Evolutionary conservation across 176 grass and related monocot species (phyloP), one percentile per base, ranked within the genome.

Genomic region (Hsuehochloa calcarea): DNA sequence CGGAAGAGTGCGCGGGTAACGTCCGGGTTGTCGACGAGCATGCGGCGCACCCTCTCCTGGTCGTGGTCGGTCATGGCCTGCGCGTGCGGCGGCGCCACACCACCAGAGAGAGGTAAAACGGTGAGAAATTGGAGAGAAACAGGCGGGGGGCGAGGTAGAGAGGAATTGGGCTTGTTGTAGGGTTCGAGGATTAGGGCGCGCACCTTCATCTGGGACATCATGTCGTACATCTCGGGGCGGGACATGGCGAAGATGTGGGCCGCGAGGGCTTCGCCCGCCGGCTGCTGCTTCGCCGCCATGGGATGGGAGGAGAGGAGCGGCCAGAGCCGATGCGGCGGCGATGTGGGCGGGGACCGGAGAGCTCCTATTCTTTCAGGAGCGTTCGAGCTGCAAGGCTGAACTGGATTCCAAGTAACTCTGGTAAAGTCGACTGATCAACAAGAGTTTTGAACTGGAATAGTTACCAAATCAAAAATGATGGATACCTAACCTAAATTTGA

Each of bases 161-260:
- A 68, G 56, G 79, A 38, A 82, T 45, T 63, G 72, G 8, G 59
- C 10, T 15, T 10, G 59, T 15, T 10, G 59, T 84, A 80, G 89
- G 89, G 74, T 83, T 87, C 58, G 58, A 65, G 65, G 63, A 78
- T 75, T 68, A 23, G 35, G 34, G 25, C 23, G 43, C 59, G 67
- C 60, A 94, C 96, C 92, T 99, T 99, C 80, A 96, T 87, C 82
- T 99, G 87, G 81, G 89, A 88, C 90, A 99, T 96, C 37, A 99
- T 81, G 72, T 99, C 96, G 88, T 91, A 92, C 63, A 99, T 90
- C 84, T 94, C 91, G 34, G 91, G 52, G 72, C 92, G 91, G 23
- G 96, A 87, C 96, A 99, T 81, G 81, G 64, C 47, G 72, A 90
- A 87, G 83, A 98, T 90, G 50, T 93, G 91, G 46, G 89, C 83